phyloP scores from a whole-genome alignment of 2,329 filamentous ascomycete genomes.

The Neocucurbitaria cava region DNA sequence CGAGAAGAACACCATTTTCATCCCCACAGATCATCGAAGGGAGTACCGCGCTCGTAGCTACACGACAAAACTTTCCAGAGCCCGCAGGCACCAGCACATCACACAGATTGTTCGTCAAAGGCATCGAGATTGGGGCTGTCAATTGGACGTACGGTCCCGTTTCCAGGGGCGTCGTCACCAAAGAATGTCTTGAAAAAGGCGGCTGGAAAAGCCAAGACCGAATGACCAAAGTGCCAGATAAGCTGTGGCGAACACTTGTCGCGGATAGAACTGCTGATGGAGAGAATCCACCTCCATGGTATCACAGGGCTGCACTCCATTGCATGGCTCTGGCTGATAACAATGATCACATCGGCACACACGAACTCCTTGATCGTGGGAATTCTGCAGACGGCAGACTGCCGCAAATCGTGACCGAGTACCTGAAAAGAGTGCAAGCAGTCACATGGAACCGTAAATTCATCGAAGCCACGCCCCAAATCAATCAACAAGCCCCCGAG shows the following conservation, averaged over 20 bases:
- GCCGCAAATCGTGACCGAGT: background rate
- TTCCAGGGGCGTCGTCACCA: background rate
- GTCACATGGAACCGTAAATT: background rate
- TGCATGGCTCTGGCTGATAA: background rate
- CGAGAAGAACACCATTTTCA: background rate
- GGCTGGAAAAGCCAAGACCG: background rate
- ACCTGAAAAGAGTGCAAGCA: background rate
- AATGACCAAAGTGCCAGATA: background rate
- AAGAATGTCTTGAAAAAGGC: background rate
- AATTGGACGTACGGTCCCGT: background rate
- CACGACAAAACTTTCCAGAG: no score
- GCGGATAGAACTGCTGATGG: background rate
- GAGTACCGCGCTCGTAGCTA: no score
- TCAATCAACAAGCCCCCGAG: no score
- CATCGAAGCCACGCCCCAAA: background rate
- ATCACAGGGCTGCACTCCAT: background rate
- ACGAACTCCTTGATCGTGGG: background rate
- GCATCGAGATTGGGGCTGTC: background rate
- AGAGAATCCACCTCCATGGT: background rate
- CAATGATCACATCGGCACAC: background rate
- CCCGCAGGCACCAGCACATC: no score
- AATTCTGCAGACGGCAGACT: no score
- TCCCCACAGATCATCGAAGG: no score
- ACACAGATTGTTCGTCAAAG: background rate
- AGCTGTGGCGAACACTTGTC: background rate